phyloP scores from a whole-genome alignment of 352 stramenopile genomes.

The Phytophthora crassamura region DNA sequence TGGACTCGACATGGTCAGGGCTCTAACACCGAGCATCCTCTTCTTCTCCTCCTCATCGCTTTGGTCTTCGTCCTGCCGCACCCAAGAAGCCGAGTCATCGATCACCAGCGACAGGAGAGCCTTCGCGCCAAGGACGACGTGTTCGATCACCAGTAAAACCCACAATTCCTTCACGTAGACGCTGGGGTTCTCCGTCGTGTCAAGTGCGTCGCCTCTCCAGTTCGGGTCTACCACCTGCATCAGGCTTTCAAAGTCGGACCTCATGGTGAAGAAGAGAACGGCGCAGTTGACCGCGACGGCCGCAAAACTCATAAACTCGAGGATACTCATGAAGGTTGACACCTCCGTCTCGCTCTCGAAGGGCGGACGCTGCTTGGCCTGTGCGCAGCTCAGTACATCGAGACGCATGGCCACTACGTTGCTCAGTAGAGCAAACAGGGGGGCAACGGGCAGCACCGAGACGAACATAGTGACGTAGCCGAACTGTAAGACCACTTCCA shows the following conservation, averaged over 20 bases:
- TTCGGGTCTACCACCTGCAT: conserved; percentile 24
- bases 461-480: conserved; percentile 96
- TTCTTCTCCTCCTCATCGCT: conserved; percentile 54
- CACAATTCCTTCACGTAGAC: conserved; percentile 67
- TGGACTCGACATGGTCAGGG: neutral
- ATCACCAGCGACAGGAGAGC: conserved; percentile 70
- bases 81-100: conserved; percentile 75
- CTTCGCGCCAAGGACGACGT: conserved; percentile 71
- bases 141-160: conserved; percentile 68
- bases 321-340: conserved; percentile 90
- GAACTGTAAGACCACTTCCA: conserved; percentile 89
- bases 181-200: conserved; percentile 9
- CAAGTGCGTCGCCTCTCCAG: conserved; percentile 16
- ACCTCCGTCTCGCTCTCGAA: conserved; percentile 89
- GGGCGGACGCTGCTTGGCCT: conserved; percentile 72
- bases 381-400: conserved; percentile 82
- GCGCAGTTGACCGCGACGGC: conserved; percentile 79
- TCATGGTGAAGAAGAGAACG: conserved; percentile 76
- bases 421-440: conserved; percentile 86
- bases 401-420: conserved; percentile 91
- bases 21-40: conserved; percentile 22
- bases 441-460: conserved; percentile 88
- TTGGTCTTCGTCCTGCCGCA: conserved; percentile 73
- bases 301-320: conserved; percentile 93
- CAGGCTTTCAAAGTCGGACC: conserved; percentile 69